A percentile compares a stretch with the other conserved stretches of the same genome.
Conservation (phyloP, 768 basidiomycete genomes). For the Porpolomopsis calyptriformis region DNA sequence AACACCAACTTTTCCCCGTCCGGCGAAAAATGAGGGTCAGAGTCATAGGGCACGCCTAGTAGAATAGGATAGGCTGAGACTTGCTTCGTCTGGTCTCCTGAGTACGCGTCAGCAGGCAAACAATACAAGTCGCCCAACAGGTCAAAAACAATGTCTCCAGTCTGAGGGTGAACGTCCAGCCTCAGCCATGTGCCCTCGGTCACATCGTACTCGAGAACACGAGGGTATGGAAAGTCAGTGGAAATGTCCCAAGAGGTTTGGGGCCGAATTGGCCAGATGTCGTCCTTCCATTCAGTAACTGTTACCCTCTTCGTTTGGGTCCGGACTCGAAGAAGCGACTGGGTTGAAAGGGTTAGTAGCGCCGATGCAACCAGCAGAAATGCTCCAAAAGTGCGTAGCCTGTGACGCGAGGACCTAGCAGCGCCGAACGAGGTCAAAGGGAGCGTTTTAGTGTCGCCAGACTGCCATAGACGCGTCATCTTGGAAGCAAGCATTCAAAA, state of each 20-base stretch:
- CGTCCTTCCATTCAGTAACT: constrained; percentile 33
- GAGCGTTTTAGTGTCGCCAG: no score
- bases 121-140: constrained; percentile 71
- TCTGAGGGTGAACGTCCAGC: constrained; percentile 59
- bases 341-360: no score
- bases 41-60: constrained; percentile 55
- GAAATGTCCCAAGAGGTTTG: constrained; percentile 65
- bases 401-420: no score
- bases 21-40: constrained; percentile 66
- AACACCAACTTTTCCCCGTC: constrained; percentile 54
- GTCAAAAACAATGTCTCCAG: constrained; percentile 65
- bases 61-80: constrained; percentile 46
- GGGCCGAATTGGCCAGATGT: constrained; percentile 54
- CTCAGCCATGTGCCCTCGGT: constrained; percentile 68
- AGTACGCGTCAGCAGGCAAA: constrained; percentile 34
- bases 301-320: no score
- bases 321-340: no score
- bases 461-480: no score
- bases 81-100: constrained; percentile 6
- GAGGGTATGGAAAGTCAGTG: constrained; percentile 60
- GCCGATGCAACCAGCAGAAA: no score
- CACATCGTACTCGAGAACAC: constrained; percentile 57
- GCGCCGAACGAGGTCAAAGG: no score
- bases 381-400: no score
- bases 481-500: no score